Base-by-base conservation (phyloP, 1,139 yeast genomes). In the Magnusiomyces tetraspermus region DNA sequence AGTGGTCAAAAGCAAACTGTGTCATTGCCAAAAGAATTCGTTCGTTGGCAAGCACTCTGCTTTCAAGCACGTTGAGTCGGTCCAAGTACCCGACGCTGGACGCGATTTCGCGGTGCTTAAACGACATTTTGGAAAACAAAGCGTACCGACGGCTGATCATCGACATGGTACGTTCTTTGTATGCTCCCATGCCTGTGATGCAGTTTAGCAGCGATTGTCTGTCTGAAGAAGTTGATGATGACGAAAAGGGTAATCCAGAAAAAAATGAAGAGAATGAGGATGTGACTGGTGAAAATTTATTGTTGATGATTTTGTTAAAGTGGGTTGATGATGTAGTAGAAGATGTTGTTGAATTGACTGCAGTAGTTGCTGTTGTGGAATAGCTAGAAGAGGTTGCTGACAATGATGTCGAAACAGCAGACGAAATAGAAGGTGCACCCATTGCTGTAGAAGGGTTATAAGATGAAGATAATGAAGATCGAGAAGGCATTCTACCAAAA, bases 31-130 rank as follows among this genome's bases (percentile, higher is more conserved):
- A 65, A 21, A 83, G 62, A 2, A 83, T 61, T 15, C 58, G 59
- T 49, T 74, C 76, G 63, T 85, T 84, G 21, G 63, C 63, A 6
- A 57, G 65, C 8, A 81, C 71, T 19, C 74, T 67, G 2, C 60
- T 58, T 49, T 82, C 83, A 2, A 81, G 69, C 17, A 61, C 59
- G 22, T 71, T 67, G 40, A 85, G 65, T 58, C 83, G 82, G 23
- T 73, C 68, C 26, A 74, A 61, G 66, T 85, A 85, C 0, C 85
- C 84, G 1, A 75, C 73, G 19, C 76, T 71, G 23, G 74, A 74
- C 44, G 81, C 78, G 38, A 79, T 60, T 33, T 72, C 68, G 59
- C 79, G 83, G 59, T 82, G 86, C 53, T 77, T 70, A 73, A 78
- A 74, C 3, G 77, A 67, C 77, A 81, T 72, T 61, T 73, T 61